A percentile compares a stretch with the other conserved stretches of the same genome.
Conservation (phyloP, 345 rosid species). For the Laguncularia racemosa region DNA sequence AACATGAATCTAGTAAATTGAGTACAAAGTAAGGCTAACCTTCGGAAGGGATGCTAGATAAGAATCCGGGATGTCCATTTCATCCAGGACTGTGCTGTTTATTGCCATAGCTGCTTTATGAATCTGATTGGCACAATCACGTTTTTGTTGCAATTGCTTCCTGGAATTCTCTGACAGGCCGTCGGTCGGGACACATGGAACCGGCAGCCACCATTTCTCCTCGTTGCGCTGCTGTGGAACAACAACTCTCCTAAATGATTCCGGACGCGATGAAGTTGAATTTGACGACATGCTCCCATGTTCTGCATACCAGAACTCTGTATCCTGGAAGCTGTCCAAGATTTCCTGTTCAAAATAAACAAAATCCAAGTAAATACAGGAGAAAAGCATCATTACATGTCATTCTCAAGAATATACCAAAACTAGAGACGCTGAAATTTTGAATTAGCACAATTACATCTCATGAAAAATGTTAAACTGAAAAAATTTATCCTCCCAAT, state of each 20-base stretch:
- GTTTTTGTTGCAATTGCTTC: conserved; percentile 39
- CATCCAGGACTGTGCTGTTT: conserved; percentile 40
- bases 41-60: conserved; percentile 48
- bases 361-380: not conserved
- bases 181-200: conserved; percentile 35
- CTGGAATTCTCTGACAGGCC: conserved; percentile 41
- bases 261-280: conserved; percentile 2
- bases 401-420: no score
- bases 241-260: conserved; percentile 10
- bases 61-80: conserved; percentile 51
- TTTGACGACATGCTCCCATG: conserved; percentile 19
- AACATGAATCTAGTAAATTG: no score
- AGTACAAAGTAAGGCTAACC: conserved; percentile 17
- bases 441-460: no score
- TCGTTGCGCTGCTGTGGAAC: conserved; percentile 18
- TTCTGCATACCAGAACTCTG: conserved; percentile 45
- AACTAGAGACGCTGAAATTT: no score
- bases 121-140: conserved; percentile 44
- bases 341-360: conserved; percentile 15
- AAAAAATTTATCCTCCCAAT: no score
- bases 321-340: conserved; percentile 37
- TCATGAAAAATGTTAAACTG: no score
- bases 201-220: conserved; percentile 67
- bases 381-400: not conserved
- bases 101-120: conserved; percentile 58